These are phyloP conservation scores for Echites panduratus DNA, from an alignment of 257 asterid genomes.

Conservation along the genomic window DNA sequence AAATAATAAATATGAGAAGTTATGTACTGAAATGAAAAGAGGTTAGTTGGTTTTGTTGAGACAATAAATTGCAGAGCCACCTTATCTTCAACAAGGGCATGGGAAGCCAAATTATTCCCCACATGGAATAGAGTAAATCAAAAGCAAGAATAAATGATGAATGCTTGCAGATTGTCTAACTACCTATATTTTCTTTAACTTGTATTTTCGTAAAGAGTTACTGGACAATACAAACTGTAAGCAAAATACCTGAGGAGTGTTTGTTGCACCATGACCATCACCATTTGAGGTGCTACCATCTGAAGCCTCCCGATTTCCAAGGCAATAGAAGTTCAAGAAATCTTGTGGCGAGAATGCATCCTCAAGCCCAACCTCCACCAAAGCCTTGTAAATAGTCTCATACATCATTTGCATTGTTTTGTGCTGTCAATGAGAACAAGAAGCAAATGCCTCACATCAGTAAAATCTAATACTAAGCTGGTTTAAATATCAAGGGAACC, in stretches of 20 bases:
- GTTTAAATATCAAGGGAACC: not conserved
- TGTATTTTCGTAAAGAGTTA: not conserved
- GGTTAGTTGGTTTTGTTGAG: not conserved
- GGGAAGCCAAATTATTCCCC: conserved; percentile 1
- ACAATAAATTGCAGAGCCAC: not conserved
- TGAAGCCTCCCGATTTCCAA: conserved; percentile 80
- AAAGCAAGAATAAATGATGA: not conserved
- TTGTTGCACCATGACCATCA: conserved; percentile 45
- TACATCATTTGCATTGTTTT: conserved; percentile 99
- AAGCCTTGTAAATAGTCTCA: conserved; percentile 85
- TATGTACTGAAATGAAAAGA: not conserved
- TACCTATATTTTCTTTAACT: not conserved
- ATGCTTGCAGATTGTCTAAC: not conserved
- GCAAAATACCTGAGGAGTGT: conserved; percentile 71
- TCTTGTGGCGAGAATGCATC: conserved; percentile 76
- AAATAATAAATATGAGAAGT: not conserved
- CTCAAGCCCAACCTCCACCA: conserved; percentile 93
- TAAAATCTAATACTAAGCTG: not conserved
- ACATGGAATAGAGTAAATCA: not conserved
- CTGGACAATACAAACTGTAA: not conserved
- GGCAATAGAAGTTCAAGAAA: conserved; percentile 82
- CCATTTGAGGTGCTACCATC: conserved; percentile 24
- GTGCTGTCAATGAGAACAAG: conserved; percentile 40
- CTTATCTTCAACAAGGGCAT: not conserved
- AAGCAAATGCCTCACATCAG: not conserved